These are phyloP conservation scores for Paramecium caudatum DNA, from an alignment of 73 alveolate genomes.

Conservation along the genomic window DNA sequence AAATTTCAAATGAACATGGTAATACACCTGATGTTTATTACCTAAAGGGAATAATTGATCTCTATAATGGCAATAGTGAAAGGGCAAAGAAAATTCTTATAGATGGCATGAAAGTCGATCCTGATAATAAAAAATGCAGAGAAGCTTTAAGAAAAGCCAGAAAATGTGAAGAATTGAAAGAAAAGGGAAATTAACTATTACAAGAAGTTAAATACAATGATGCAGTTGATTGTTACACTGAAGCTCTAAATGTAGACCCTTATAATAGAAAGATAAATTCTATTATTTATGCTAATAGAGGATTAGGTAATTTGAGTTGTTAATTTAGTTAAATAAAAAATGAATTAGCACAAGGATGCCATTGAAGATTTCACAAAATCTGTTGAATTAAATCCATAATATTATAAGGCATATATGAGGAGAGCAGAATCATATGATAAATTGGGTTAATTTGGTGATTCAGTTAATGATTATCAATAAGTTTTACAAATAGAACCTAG, in stretches of 20 bases:
- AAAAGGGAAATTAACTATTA: slow-evolving; percentile 87
- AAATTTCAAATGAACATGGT: slow-evolving; percentile 43
- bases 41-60: slow-evolving; percentile 60
- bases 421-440: slow-evolving; percentile 90
- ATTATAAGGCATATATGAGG: slow-evolving; percentile 95
- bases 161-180: slow-evolving; percentile 87
- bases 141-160: slow-evolving; percentile 80
- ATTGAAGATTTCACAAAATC: slow-evolving; percentile 90
- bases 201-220: slow-evolving; percentile 81
- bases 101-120: slow-evolving; percentile 88
- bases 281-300: slow-evolving; percentile 91
- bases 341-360: slow-evolving; percentile 87
- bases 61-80: slow-evolving; percentile 76
- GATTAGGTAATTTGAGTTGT: slow-evolving; percentile 64
- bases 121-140: slow-evolving; percentile 83
- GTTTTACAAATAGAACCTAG: slow-evolving; percentile 92
- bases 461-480: slow-evolving; percentile 88
- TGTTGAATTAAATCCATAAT: slow-evolving; percentile 88
- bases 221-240: slow-evolving; percentile 94
- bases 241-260: slow-evolving; percentile 92
- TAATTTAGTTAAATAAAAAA: slow-evolving; percentile 81
- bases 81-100: slow-evolving; percentile 82
- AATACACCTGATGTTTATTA: slow-evolving; percentile 65
- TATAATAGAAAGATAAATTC: slow-evolving; percentile 87
- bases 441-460: slow-evolving; percentile 91